Conservation (phyloP, 208 protist species). For the Herpetomonas samuelpessoai region DNA sequence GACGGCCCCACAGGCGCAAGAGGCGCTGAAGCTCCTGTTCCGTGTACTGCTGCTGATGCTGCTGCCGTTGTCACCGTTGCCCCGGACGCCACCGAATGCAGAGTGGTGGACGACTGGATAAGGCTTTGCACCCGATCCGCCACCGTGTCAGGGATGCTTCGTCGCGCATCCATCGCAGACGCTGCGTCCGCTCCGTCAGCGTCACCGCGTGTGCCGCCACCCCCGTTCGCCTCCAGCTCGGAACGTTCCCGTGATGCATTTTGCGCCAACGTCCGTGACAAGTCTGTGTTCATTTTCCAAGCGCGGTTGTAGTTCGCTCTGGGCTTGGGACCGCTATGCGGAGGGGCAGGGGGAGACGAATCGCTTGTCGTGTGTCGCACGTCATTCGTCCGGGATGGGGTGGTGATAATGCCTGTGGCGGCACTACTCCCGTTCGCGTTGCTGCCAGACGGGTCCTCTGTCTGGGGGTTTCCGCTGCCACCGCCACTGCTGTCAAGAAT, state of each 20-base stretch:
- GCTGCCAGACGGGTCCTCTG: too few species aligned
- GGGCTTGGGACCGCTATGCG: not conserved
- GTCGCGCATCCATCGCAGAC: too few species aligned
- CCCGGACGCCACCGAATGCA: not conserved
- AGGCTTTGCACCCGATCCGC: not conserved
- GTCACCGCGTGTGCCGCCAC: not conserved
- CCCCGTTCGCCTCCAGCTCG: too few species aligned
- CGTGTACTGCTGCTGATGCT: not conserved
- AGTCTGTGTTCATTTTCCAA: not conserved
- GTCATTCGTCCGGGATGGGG: too few species aligned
- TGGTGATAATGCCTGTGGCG: too few species aligned
- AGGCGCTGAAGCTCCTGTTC: not conserved
- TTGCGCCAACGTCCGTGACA: not conserved
- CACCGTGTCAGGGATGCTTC: too few species aligned
- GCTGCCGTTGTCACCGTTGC: not conserved
- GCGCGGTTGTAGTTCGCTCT: not conserved
- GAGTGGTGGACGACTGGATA: not conserved
- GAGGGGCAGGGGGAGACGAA: too few species aligned
- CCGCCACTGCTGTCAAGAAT: not conserved
- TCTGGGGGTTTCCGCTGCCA: too few species aligned
- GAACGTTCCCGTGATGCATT: not conserved
- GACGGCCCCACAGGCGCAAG: not conserved
- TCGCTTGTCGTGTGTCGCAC: too few species aligned
- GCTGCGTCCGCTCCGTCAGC: not conserved
- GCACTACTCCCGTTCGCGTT: too few species aligned